Base-by-base conservation (phyloP, 768 basidiomycete genomes). In the Kondoa subrosea region DNA sequence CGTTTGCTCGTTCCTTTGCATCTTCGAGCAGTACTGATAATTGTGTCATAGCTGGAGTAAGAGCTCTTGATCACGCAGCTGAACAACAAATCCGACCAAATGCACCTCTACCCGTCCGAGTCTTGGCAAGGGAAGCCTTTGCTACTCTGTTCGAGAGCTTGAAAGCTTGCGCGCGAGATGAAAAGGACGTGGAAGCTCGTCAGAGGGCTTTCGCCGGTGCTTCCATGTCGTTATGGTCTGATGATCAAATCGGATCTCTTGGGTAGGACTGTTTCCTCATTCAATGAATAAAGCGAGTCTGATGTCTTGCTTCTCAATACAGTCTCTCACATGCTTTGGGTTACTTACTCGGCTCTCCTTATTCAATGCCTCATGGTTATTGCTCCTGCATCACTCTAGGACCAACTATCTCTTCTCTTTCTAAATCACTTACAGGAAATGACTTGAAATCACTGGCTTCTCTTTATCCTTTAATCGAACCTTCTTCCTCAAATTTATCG, bases 321-420 rank as follows among this genome's bases (percentile, higher is more conserved):
- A n/a, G 58, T 4, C 58, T 31, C 14, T 60, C 58, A 12, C 58
- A 60, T 31, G 58, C 30, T 12, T 27, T 60, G n/a, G 58, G 58
- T 27, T 60, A 60, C 30, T 26, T 26, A 14, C 25, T 60, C 14
- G 58, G 58, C 58, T 60, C 58, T 12, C 58, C 58, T 4, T 60
- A 60, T 27, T 8, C 8, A 4, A 60, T 60, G 25, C 58, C 58
- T 25, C 58, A 60, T 60, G 58, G 58, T 27, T 60, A 26, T 27
- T 60, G 58, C 58, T 60, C 58, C 4, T 60, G 58, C 58, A 60
- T 60, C 58, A 60, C 58, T 31, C 58, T 60, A 4, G 58, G 25
- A 31, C 58, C 58, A 60, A 31, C 30, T 25, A 31, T 60, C 8
- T 60, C 58, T 26, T 12, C 58, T 60, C 58, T 60, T 14, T 12